Conservation (phyloP, 139 green algal species). For the Mesostigma viride region DNA sequence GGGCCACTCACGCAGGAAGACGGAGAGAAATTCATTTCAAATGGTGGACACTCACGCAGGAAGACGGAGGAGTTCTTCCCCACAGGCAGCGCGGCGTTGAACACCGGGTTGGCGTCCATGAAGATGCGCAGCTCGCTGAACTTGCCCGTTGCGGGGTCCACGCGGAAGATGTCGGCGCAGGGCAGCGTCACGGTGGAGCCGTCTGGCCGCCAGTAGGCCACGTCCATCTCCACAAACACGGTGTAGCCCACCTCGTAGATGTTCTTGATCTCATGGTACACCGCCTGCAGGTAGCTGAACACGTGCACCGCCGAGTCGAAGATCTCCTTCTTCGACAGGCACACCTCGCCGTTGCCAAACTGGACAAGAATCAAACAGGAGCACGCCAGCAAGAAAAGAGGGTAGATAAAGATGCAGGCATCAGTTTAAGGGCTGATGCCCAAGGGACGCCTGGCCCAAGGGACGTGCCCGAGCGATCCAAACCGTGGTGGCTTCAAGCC, state of each 20-base stretch:
- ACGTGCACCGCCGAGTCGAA: neutral
- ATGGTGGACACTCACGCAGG: no score
- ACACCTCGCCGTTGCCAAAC: neutral
- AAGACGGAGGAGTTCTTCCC: neutral
- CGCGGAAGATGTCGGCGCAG: neutral
- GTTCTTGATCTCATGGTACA: neutral
- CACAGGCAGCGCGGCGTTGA: neutral
- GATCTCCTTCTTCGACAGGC: neutral
- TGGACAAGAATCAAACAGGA: no score
- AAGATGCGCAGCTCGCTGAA: constrained; percentile 4
- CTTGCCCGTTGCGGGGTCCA: neutral
- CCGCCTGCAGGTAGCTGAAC: neutral
- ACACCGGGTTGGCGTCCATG: neutral
- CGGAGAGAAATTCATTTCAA: no score
- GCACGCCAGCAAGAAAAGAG: no score
- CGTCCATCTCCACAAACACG: neutral
- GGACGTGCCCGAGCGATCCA: no score
- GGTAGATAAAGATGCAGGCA: neutral
- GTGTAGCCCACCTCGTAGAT: neutral
- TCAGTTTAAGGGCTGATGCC: neutral
- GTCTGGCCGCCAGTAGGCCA: neutral
- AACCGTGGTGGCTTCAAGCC: no score
- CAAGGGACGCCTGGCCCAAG: no score
- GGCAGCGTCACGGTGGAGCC: neutral
- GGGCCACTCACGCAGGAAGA: no score